A percentile compares a stretch with the other conserved stretches of the same genome.
Conservation (phyloP, 345 rosid genomes). For the Linum lewisii region DNA sequence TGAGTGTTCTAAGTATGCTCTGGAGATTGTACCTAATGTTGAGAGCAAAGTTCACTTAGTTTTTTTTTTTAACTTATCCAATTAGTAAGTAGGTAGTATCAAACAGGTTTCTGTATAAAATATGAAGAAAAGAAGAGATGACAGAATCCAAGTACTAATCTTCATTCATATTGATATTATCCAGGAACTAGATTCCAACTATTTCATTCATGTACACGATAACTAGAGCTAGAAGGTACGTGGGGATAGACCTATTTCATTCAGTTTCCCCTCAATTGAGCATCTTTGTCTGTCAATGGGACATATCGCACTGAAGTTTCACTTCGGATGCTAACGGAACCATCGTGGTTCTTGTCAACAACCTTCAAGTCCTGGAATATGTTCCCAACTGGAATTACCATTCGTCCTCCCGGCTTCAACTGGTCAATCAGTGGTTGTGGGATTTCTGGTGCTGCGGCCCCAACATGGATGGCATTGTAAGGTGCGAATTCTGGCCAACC, state of each 20-base stretch:
- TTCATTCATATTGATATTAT: no score
- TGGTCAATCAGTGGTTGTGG: conserved; percentile 84
- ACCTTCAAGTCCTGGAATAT: conserved; percentile 75
- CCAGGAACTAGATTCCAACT: neutral
- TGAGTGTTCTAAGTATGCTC: conserved; percentile 30
- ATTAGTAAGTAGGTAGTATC: no score
- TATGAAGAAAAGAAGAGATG: no score
- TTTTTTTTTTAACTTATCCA: neutral
- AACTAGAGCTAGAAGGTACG: neutral
- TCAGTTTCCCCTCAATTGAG: conserved; percentile 35
- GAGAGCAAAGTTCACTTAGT: neutral
- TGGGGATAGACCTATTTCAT: neutral
- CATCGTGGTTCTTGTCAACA: conserved; percentile 66
- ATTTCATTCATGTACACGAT: no score
- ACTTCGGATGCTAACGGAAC: conserved; percentile 44
- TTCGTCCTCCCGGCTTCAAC: conserved; percentile 89
- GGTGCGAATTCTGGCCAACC: conserved; percentile 86
- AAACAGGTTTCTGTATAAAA: no score
- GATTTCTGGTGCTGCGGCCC: conserved; percentile 90
- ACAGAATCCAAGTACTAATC: no score
- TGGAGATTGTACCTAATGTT: no score
- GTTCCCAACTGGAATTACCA: conserved; percentile 94
- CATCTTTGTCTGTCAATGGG: conserved; percentile 81
- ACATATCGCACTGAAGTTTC: conserved; percentile 88
- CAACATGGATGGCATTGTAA: conserved; percentile 92